Percentiles rank a stretch among this genome's conserved stretches.
phyloP scores from a whole-genome alignment of 1,284 basidiomycete genomes.

The Ceratobasidium theobromae region DNA sequence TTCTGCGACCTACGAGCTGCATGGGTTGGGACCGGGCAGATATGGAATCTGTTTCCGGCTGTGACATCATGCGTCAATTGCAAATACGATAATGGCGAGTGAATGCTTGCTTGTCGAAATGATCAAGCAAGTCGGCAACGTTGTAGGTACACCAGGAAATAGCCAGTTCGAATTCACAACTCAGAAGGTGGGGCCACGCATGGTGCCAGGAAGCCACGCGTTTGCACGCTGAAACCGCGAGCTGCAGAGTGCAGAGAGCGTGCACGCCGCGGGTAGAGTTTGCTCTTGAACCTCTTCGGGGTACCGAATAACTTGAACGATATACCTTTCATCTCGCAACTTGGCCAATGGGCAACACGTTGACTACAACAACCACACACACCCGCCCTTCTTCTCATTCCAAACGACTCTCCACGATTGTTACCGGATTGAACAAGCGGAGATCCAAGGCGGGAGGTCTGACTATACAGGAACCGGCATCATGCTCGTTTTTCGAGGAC shows the following conservation, averaged over 20 bases:
- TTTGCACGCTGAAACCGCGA: slow-evolving; percentile 18
- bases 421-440: slow-evolving; percentile 7
- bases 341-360: slow-evolving; percentile 27
- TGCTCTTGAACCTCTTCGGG: slow-evolving; percentile 18
- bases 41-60: slow-evolving; percentile 23
- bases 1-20: slow-evolving; percentile 50
- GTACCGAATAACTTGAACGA: neutral
- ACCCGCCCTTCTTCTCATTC: too few species aligned
- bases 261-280: neutral
- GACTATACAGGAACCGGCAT: neutral
- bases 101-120: neutral
- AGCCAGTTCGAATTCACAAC: too few species aligned
- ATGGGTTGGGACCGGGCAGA: slow-evolving; percentile 39
- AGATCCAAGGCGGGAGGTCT: neutral
- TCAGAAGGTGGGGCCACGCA: too few species aligned
- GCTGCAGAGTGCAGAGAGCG: neutral
- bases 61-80: slow-evolving; percentile 24
- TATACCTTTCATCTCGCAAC: neutral
- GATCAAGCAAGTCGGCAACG: too few species aligned
- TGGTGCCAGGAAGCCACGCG: neutral
- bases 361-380: too few species aligned
- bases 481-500: slow-evolving; percentile 31
- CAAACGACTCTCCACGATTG: slow-evolving; percentile 20
- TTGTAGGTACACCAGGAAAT: too few species aligned
- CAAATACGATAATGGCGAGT: neutral